phyloP scores from a whole-genome alignment of 176 grass and related monocot species.

The Oryza punctata region DNA sequence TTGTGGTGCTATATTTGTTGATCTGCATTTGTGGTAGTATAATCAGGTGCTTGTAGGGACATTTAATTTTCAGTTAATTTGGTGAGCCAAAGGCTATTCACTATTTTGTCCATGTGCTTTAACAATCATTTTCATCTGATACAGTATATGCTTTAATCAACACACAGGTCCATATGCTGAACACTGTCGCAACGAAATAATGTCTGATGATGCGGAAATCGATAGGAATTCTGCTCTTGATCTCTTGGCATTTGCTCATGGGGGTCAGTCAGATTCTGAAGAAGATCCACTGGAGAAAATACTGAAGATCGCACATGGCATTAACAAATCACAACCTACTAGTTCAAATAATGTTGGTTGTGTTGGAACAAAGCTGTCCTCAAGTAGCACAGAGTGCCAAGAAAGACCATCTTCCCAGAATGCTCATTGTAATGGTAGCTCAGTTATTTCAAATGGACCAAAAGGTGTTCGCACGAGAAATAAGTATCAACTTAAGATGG shows the following conservation, averaged over 20 bases:
- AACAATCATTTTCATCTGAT: slow-evolving; percentile 33
- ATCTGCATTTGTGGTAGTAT: neutral
- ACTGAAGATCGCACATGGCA: slow-evolving; percentile 1
- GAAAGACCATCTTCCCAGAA: slow-evolving; percentile 40
- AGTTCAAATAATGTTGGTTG: slow-evolving; percentile 36
- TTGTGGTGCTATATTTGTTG: slow-evolving; percentile 14
- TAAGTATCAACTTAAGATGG: slow-evolving; percentile 59
- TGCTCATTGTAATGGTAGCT: slow-evolving; percentile 28
- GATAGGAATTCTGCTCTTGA: slow-evolving; percentile 72
- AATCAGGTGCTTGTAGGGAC: neutral
- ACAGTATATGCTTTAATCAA: slow-evolving; percentile 36
- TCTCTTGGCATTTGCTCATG: slow-evolving; percentile 74
- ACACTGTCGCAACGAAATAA: slow-evolving; percentile 24
- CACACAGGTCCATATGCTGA: slow-evolving; percentile 35
- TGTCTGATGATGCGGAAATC: slow-evolving; percentile 47
- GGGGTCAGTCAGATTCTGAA: slow-evolving; percentile 60
- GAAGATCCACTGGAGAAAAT: slow-evolving; percentile 52
- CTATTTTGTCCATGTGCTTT: neutral
- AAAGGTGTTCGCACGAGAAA: slow-evolving; percentile 50
- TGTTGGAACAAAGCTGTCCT: slow-evolving; percentile 8
- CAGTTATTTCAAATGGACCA: slow-evolving; percentile 42
- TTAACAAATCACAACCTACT: slow-evolving; percentile 23
- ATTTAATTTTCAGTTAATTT: slow-evolving; percentile 30
- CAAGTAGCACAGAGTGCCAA: slow-evolving; percentile 38
- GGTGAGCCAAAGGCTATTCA: neutral